These are phyloP conservation scores for Verticillium isaacii DNA, from an alignment of 2,329 filamentous ascomycete species.

Conservation along the genomic window DNA sequence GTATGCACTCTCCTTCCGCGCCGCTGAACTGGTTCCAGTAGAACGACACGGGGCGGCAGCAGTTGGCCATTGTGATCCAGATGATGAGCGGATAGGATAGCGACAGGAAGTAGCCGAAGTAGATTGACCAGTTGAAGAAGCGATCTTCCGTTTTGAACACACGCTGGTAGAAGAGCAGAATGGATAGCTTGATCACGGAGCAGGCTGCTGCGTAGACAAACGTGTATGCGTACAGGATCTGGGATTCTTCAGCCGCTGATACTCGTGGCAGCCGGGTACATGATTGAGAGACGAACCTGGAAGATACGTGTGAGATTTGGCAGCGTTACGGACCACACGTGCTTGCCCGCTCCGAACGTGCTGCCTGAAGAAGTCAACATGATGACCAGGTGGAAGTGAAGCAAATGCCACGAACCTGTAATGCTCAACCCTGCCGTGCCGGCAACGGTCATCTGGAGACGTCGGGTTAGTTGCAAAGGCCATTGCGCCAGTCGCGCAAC, in stretches of 20 bases:
- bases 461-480: neutral
- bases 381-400: too few relatives aligned
- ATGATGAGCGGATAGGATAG: conserved; percentile 7
- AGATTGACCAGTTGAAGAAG: conserved; percentile 3
- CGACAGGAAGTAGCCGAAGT: conserved; percentile 4
- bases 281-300: neutral
- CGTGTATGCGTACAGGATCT: conserved; percentile 12
- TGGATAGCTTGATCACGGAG: conserved; percentile 12
- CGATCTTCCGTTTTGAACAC: conserved; percentile 4
- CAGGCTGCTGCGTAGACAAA: conserved; percentile 10
- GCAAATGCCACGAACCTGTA: neutral
- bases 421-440: conserved; percentile 7
- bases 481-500: too few relatives aligned
- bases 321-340: conserved; percentile 5
- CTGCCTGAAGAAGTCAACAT: neutral
- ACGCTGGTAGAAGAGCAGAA: conserved; percentile 12
- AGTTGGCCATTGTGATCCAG: conserved; percentile 9
- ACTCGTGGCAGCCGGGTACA: too few relatives aligned
- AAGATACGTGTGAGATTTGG: neutral
- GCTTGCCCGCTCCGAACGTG: conserved; percentile 2
- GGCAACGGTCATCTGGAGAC: neutral
- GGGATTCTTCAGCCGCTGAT: too few relatives aligned
- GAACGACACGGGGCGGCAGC: conserved; percentile 6
- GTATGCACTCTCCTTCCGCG: conserved; percentile 1
- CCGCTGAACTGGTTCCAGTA: conserved; percentile 13